Conservation (phyloP, 495 filamentous ascomycete species). For the Bryoglossum gracile region DNA sequence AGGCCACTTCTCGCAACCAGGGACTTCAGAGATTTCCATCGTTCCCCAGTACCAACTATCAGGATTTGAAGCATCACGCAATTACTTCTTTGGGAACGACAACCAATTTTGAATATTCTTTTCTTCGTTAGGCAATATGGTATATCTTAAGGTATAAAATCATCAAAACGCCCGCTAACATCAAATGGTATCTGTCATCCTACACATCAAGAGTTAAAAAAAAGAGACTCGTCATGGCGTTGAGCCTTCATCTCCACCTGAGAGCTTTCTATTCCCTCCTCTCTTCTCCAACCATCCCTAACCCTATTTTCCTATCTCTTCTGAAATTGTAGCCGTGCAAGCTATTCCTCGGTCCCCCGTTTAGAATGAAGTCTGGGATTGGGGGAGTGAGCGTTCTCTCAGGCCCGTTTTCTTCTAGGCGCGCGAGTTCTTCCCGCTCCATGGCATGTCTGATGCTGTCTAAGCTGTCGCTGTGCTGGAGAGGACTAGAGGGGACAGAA, state of each 20-base stretch:
- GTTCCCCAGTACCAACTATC: no score
- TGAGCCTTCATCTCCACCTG: conserved; percentile 17
- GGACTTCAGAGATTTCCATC: no score
- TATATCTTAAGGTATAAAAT: conserved; percentile 15
- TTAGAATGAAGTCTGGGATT: conserved; percentile 51
- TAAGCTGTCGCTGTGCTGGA: conserved; percentile 42
- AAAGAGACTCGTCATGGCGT: conserved; percentile 24
- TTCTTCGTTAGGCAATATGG: conserved; percentile 19
- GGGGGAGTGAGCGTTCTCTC: conserved; percentile 46
- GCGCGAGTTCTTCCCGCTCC: conserved; percentile 26
- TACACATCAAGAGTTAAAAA: neutral
- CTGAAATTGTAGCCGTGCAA: conserved; percentile 30
- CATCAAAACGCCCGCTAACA: conserved; percentile 23
- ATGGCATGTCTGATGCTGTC: conserved; percentile 34
- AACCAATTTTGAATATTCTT: no score
- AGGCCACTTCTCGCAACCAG: no score
- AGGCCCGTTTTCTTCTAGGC: conserved; percentile 24
- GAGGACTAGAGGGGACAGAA: conserved; percentile 47
- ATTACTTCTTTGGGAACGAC: no score
- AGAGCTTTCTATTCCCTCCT: conserved; percentile 8
- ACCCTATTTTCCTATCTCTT: conserved; percentile 11
- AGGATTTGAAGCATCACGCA: no score
- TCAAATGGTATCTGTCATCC: conserved; percentile 23
- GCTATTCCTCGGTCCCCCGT: conserved; percentile 38
- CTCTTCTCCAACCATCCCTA: conserved; percentile 8